Evolutionary conservation across 352 stramenopile species (phyloP).

Genomic region (Globisporangium cystogenes): DNA sequence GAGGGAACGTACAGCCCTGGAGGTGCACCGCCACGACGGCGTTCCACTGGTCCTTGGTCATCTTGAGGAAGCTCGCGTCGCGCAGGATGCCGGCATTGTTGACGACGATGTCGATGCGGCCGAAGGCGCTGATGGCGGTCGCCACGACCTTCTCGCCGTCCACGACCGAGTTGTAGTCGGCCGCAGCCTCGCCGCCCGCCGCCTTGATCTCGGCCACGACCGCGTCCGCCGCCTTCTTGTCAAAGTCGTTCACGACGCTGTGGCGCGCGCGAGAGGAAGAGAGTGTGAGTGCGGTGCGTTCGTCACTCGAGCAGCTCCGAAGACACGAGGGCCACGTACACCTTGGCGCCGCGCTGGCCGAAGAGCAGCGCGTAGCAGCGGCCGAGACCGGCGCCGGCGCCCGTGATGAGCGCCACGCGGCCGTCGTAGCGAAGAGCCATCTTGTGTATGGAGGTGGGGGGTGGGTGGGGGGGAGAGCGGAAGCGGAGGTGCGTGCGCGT

Average conservation of each 20-base stretch:
- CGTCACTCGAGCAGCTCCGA: no score
- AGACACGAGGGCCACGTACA: constrained; percentile 57
- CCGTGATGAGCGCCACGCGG: constrained; percentile 76
- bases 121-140: constrained; percentile 63
- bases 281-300: no score
- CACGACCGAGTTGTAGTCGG: constrained; percentile 84
- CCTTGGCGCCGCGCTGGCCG: constrained; percentile 70
- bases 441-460: neutral
- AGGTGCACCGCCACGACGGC: constrained; percentile 80
- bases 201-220: constrained; percentile 79
- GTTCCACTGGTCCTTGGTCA: constrained; percentile 88
- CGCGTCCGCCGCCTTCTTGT: constrained; percentile 53
- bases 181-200: constrained; percentile 54
- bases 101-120: constrained; percentile 79
- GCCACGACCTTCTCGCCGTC: constrained; percentile 80
- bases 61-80: constrained; percentile 87
- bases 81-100: constrained; percentile 95
- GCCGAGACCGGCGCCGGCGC: constrained; percentile 64
- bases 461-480: no score
- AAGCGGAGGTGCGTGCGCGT: constrained; percentile 6
- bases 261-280: constrained; percentile 20
- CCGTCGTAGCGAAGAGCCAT: constrained; percentile 71
- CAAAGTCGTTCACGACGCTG: constrained; percentile 79
- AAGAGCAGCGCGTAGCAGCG: constrained; percentile 74
- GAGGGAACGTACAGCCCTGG: constrained; percentile 67